Conservation (phyloP, 352 stramenopile genomes). For the Phytopythium delawarense region DNA sequence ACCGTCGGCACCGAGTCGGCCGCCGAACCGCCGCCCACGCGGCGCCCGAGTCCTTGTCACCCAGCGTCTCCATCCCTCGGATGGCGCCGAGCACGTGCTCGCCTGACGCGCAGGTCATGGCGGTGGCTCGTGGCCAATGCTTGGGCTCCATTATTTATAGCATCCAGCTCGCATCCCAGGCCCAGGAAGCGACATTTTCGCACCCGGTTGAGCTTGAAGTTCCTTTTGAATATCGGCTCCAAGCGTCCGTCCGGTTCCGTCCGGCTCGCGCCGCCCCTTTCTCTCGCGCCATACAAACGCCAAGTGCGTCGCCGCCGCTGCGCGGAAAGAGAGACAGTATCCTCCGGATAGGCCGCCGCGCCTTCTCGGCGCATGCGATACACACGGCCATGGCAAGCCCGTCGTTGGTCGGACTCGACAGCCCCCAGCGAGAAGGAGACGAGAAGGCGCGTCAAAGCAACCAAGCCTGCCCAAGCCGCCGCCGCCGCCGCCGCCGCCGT, state of each 20-base stretch:
- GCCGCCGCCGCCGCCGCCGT: too few relatives aligned
- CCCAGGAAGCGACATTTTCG: not conserved
- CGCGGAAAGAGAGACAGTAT: conserved; percentile 2
- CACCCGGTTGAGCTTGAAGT: not conserved
- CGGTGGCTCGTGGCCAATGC: too few relatives aligned
- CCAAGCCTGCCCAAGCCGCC: too few relatives aligned
- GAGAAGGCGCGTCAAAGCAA: not conserved
- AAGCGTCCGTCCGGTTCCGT: not conserved
- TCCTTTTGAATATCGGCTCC: not conserved
- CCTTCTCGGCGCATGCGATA: conserved; percentile 1
- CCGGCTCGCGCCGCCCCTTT: not conserved
- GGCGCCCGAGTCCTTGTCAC: too few relatives aligned
- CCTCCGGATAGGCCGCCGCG: not conserved
- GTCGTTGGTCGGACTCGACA: not conserved
- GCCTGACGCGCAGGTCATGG: too few relatives aligned
- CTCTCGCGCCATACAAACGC: conserved; percentile 1
- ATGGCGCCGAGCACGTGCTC: too few relatives aligned
- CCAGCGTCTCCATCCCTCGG: too few relatives aligned
- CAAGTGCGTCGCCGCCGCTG: not conserved
- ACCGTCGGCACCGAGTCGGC: too few relatives aligned
- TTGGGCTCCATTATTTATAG: too few relatives aligned
- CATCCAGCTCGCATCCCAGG: not conserved
- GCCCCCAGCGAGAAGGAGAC: too few relatives aligned
- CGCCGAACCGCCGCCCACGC: too few relatives aligned
- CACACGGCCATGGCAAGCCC: not conserved